Evolutionary conservation across 495 filamentous ascomycete species (phyloP).

Genomic region (Penicillium lividum): DNA sequence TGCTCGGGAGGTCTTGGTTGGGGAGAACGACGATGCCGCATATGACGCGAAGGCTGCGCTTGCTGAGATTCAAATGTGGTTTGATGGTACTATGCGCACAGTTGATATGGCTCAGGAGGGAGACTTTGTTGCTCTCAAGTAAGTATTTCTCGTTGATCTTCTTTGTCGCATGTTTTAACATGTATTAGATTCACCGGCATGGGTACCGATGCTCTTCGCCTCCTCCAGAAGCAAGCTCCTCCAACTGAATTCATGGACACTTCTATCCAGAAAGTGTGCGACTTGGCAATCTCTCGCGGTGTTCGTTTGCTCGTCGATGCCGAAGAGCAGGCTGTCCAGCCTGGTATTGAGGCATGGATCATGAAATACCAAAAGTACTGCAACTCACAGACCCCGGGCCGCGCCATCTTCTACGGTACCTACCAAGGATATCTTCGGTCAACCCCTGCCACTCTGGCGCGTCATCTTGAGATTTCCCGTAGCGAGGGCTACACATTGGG

Average conservation of each 20-base stretch:
- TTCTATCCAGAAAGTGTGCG: slow-evolving; percentile 75
- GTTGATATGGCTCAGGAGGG: slow-evolving; percentile 70
- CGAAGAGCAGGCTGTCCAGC: slow-evolving; percentile 79
- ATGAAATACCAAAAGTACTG: slow-evolving; percentile 81
- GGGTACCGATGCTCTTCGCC: slow-evolving; percentile 69
- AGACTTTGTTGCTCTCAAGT: slow-evolving; percentile 88
- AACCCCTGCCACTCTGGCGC: slow-evolving; percentile 61
- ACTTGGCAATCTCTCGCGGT: slow-evolving; percentile 67
- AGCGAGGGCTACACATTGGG: slow-evolving; percentile 76
- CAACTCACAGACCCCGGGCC: slow-evolving; percentile 55
- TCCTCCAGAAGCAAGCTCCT: slow-evolving; percentile 56
- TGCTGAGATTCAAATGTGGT: slow-evolving; percentile 71
- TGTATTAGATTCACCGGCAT: slow-evolving; percentile 75
- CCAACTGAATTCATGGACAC: slow-evolving; percentile 63
- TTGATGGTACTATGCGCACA: slow-evolving; percentile 71
- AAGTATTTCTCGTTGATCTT: slow-evolving; percentile 23
- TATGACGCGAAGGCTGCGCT: slow-evolving; percentile 39
- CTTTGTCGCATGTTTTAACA: slow-evolving; percentile 2
- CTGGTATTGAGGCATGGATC: slow-evolving; percentile 84
- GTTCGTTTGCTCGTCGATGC: slow-evolving; percentile 86
- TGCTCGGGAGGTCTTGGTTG: slow-evolving; percentile 47
- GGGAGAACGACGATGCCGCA: slow-evolving; percentile 35
- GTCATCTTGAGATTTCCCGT: slow-evolving; percentile 65
- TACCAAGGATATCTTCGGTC: slow-evolving; percentile 85
- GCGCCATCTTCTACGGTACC: slow-evolving; percentile 70